These are phyloP conservation scores for Saccharomycopsis phalli DNA, from an alignment of 1,139 yeast genomes.

Conservation along the genomic window DNA sequence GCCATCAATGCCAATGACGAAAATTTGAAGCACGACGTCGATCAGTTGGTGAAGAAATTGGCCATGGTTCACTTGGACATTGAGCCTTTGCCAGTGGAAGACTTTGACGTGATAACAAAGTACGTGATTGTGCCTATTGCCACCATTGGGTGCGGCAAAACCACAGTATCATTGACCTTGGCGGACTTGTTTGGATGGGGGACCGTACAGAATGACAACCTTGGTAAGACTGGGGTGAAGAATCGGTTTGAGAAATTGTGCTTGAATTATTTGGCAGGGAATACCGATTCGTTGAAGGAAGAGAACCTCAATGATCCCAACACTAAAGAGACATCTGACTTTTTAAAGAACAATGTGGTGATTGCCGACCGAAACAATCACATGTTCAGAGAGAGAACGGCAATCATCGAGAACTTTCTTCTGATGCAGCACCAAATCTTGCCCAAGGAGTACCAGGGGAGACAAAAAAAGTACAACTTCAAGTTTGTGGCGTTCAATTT, in stretches of 20 bases:
- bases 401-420: slow-evolving; percentile 49
- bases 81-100: neutral
- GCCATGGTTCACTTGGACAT: neutral
- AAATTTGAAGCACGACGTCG: slow-evolving; percentile 3
- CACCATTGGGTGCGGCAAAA: slow-evolving; percentile 93
- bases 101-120: slow-evolving; percentile 27
- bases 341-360: slow-evolving; percentile 37
- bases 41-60: slow-evolving; percentile 2
- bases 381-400: slow-evolving; percentile 56
- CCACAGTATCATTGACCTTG: slow-evolving; percentile 66
- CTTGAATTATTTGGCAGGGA: slow-evolving; percentile 32
- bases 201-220: slow-evolving; percentile 80
- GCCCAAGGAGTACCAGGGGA: slow-evolving; percentile 14
- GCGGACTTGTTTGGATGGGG: slow-evolving; percentile 51
- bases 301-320: slow-evolving; percentile 9
- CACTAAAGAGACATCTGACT: neutral
- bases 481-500: slow-evolving; percentile 65
- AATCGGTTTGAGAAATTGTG: slow-evolving; percentile 45
- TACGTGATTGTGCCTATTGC: slow-evolving; percentile 76
- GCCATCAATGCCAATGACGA: slow-evolving; percentile 1
- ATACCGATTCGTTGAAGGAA: slow-evolving; percentile 20
- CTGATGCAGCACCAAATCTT: slow-evolving; percentile 32
- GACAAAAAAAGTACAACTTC: slow-evolving; percentile 25
- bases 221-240: slow-evolving; percentile 39
- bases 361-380: slow-evolving; percentile 82